These are phyloP conservation scores for Canavalia ensiformis DNA, from an alignment of 306 rosid genomes.

Conservation along the genomic window DNA sequence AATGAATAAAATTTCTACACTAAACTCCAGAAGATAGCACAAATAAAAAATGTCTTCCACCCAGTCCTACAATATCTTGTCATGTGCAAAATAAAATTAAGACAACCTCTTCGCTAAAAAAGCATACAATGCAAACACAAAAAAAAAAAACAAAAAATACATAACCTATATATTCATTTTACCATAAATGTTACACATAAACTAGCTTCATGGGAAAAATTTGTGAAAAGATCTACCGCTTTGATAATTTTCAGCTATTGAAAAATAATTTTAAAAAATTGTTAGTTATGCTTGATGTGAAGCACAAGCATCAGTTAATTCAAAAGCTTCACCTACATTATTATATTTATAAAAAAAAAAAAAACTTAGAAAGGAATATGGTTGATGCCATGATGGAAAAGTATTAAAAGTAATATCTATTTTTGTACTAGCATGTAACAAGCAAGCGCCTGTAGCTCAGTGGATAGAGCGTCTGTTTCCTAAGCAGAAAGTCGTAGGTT, in stretches of 20 bases:
- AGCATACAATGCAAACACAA: no score
- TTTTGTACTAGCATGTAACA: no score
- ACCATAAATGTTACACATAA: neutral
- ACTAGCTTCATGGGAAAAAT: neutral
- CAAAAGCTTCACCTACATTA: neutral
- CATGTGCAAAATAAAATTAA: neutral
- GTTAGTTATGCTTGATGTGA: conserved; percentile 36
- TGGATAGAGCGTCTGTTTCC: conserved; percentile 87
- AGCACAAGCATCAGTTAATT: conserved; percentile 20
- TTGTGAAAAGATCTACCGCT: no score
- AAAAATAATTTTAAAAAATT: neutral
- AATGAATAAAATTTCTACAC: no score
- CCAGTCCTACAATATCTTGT: no score
- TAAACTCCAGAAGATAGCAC: no score
- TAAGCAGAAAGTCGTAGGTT: conserved; percentile 80
- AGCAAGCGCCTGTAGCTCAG: conserved; percentile 69
- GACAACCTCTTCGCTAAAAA: neutral
- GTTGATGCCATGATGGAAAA: no score
- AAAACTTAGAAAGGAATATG: no score
- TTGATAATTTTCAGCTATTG: neutral
- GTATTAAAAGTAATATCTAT: no score
- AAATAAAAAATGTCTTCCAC: no score
- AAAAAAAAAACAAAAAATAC: neutral
- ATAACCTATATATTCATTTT: neutral
- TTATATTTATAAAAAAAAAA: no score